Conservation (phyloP, 2,329 filamentous ascomycete species). For the Simplicillium aogashimaense region DNA sequence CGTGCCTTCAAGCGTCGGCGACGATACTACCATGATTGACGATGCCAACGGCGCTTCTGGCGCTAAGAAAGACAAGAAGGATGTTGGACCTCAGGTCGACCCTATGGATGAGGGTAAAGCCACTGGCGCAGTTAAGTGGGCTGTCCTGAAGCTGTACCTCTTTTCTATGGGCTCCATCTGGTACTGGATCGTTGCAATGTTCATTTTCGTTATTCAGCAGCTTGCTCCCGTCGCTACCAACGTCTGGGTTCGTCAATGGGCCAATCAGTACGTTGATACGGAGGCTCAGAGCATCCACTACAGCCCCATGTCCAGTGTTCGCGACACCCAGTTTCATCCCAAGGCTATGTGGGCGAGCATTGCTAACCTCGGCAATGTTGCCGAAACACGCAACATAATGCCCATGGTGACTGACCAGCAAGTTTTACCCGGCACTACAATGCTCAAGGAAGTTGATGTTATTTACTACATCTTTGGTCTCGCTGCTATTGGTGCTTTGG, state of each 20-base stretch:
- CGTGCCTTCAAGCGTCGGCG: slow-evolving; percentile 64
- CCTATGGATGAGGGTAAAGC: slow-evolving; percentile 69
- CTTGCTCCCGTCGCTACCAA: slow-evolving; percentile 80
- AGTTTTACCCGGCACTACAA: slow-evolving; percentile 10
- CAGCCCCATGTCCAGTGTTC: slow-evolving; percentile 13
- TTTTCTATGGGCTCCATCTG: slow-evolving; percentile 90
- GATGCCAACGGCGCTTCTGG: slow-evolving; percentile 36
- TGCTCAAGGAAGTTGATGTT: slow-evolving; percentile 57
- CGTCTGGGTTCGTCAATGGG: slow-evolving; percentile 91
- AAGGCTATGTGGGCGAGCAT: slow-evolving; percentile 25
- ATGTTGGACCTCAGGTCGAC: slow-evolving; percentile 37
- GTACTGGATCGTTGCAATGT: slow-evolving; percentile 73
- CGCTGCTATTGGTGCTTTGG: slow-evolving; percentile 65
- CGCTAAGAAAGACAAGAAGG: slow-evolving; percentile 33
- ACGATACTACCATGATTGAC: slow-evolving; percentile 44
- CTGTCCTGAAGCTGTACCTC: slow-evolving; percentile 79
- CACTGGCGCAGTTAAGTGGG: slow-evolving; percentile 77
- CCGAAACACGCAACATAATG: slow-evolving; percentile 2
- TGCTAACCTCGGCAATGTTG: slow-evolving; percentile 18
- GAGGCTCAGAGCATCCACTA: slow-evolving; percentile 11
- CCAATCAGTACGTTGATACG: slow-evolving; percentile 68
- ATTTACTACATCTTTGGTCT: slow-evolving; percentile 79
- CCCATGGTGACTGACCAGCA: slow-evolving; percentile 7
- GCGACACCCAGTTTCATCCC: slow-evolving; percentile 16
- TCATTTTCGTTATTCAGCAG: slow-evolving; percentile 76